Percentiles rank a stretch among this genome's conserved stretches.
These are phyloP conservation scores for Blastobotrys arbuscula DNA, from an alignment of 1,139 yeast genomes.

Conservation along the genomic window DNA sequence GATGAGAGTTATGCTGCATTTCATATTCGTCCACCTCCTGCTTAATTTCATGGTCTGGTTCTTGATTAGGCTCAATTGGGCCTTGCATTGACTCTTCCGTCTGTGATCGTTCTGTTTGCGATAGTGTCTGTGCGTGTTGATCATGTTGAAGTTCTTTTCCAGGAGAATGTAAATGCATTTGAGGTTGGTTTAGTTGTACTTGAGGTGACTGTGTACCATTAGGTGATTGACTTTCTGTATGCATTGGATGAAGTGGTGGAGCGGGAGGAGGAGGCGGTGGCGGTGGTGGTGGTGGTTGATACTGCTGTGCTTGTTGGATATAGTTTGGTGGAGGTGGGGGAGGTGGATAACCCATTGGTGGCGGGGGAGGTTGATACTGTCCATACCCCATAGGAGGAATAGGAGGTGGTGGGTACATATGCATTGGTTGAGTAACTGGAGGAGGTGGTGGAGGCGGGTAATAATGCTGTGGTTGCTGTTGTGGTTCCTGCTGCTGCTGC, in stretches of 20 bases:
- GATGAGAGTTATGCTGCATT: too few relatives aligned
- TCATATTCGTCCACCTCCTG: neutral
- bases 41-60: neutral
- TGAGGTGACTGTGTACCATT: neutral
- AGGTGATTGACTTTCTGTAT: neutral
- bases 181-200: too few relatives aligned
- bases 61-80: neutral
- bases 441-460: conserved; percentile 3
- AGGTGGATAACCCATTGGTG: conserved; percentile 4
- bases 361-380: neutral
- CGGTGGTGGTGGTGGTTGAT: neutral
- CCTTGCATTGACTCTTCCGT: neutral
- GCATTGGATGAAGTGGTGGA: neutral
- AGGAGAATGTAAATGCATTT: too few relatives aligned
- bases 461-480: neutral
- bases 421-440: conserved; percentile 1
- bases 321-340: conserved; percentile 3
- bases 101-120: neutral
- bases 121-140: neutral
- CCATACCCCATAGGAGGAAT: conserved; percentile 2
- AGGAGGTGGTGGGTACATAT: conserved; percentile 6
- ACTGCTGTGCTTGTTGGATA: neutral
- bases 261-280: conserved; percentile 1
- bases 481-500: conserved; percentile 3
- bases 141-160: neutral